Evolutionary conservation across 208 protist species (phyloP), one percentile per base, ranked within the genome.

Genomic region (Leishmania lainsoni): DNA sequence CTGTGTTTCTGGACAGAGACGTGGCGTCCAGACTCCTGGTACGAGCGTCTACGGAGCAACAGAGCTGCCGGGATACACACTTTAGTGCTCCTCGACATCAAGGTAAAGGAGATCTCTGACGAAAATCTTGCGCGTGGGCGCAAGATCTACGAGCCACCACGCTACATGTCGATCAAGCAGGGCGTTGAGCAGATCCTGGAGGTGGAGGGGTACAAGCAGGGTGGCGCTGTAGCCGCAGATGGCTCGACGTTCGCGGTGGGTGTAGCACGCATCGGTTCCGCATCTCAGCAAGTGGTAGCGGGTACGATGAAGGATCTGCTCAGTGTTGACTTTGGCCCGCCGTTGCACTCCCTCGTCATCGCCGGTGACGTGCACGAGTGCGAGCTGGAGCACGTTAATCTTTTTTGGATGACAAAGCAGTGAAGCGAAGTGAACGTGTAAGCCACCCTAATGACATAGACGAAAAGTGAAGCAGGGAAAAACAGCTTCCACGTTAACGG

Each of bases 31-130:
- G 97, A 99, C 83, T 97, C 87, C 45, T 99, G 98, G 90, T 99
- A 99, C 84, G 92, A 98, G 48, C 97, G 99, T 74, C 94, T 99
- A 52, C 86, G 88, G 68, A 81, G 81, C 56, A 99, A 99, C 88
- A 69, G 81, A 20, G 65, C 75, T 6, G 75, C 81, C 68, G 99
- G 99, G 26, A 83, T 99, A 45, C 99, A 99, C 88, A 99, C 99
- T 6, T 91, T 99, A 5, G 96, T 98, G 17, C 87, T 99, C 9
- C 90, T 99, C n/a, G 98, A 99, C 89, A 99, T 99, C 85, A 99
- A 99, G 87, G 99, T 99, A 8, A 99, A 99, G 85, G 99, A 99
- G 88, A 94, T 98, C 63, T 98, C 92, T 29, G 86, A 98, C 63
- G 98, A 99, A 81, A 99, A 99, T 85, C 76, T 99, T 59, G 94